These are phyloP conservation scores for Phytophthora macrochlamydospora DNA, from an alignment of 352 stramenopile species.

Conservation along the genomic window DNA sequence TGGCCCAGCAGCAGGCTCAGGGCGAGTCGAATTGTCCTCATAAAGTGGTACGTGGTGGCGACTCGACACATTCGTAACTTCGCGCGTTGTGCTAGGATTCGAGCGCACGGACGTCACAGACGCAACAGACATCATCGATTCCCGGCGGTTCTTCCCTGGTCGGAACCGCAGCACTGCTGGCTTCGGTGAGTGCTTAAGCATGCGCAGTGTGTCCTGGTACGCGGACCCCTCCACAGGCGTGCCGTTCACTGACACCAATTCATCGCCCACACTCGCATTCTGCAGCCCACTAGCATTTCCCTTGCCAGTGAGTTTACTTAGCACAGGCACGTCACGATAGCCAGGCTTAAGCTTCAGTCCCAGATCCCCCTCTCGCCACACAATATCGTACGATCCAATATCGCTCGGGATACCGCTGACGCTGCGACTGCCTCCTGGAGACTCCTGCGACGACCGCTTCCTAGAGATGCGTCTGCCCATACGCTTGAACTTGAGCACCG, in stretches of 20 bases:
- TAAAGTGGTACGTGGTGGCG: slow-evolving; percentile 69
- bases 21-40: slow-evolving; percentile 26
- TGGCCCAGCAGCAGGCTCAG: slow-evolving; percentile 19
- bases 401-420: slow-evolving; percentile 48
- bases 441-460: slow-evolving; percentile 53
- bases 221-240: slow-evolving; percentile 77
- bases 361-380: slow-evolving; percentile 86
- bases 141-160: slow-evolving; percentile 55
- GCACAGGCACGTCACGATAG: slow-evolving; percentile 72
- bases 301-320: slow-evolving; percentile 86
- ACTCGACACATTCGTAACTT: slow-evolving; percentile 42
- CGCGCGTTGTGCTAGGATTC: slow-evolving; percentile 50
- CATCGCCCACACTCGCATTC: slow-evolving; percentile 81
- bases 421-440: slow-evolving; percentile 28
- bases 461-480: slow-evolving; percentile 79
- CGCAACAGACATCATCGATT: slow-evolving; percentile 60
- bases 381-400: slow-evolving; percentile 83
- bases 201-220: slow-evolving; percentile 85
- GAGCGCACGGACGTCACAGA: slow-evolving; percentile 69
- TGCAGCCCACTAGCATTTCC: slow-evolving; percentile 82
- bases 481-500: slow-evolving; percentile 89
- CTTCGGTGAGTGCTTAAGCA: slow-evolving; percentile 89
- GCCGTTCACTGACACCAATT: slow-evolving; percentile 86
- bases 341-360: slow-evolving; percentile 88
- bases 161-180: slow-evolving; percentile 83